phyloP scores from a whole-genome alignment of 768 basidiomycete species.

The Russula olivacea region DNA sequence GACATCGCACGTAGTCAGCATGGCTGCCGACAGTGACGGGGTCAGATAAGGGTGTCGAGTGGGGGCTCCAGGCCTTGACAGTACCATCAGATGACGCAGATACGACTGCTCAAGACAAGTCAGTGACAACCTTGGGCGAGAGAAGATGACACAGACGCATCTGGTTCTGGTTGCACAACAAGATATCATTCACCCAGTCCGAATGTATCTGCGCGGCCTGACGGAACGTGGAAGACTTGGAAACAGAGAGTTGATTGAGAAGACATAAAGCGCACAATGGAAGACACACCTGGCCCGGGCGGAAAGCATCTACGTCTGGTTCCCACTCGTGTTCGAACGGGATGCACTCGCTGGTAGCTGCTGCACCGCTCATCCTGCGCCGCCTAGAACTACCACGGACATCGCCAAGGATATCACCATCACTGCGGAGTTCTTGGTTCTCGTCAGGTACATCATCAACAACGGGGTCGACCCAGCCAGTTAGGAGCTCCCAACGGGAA shows the following conservation, averaged over 20 bases:
- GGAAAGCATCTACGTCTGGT: conserved; percentile 51
- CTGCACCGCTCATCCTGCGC: conserved; percentile 32
- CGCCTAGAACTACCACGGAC: conserved; percentile 41
- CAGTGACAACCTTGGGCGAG: background rate
- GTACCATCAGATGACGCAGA: conserved; percentile 96
- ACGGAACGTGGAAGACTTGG: conserved; percentile 60
- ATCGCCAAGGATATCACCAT: conserved; percentile 74
- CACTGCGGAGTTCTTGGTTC: conserved; percentile 53
- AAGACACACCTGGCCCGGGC: conserved; percentile 44
- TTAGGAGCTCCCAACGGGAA: conserved; percentile 72
- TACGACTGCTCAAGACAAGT: conserved; percentile 48
- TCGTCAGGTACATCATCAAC: conserved; percentile 64
- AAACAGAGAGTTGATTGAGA: background rate
- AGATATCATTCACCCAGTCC: conserved; percentile 95
- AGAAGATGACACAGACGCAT: conserved; percentile 47
- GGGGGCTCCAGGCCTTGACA: conserved; percentile 89
- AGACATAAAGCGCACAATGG: background rate
- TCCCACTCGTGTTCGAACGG: conserved; percentile 79
- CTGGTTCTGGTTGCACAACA: conserved; percentile 88
- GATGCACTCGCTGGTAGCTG: conserved; percentile 30
- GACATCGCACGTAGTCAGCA: conserved; percentile 80
- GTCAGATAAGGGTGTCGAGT: conserved; percentile 50
- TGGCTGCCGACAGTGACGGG: conserved; percentile 70
- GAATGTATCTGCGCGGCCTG: conserved; percentile 86
- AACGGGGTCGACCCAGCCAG: conserved; percentile 73